A percentile compares a stretch with the other conserved stretches of the same genome.
Conservation (phyloP, 345 rosid species). For the Ailanthus altissimus region DNA sequence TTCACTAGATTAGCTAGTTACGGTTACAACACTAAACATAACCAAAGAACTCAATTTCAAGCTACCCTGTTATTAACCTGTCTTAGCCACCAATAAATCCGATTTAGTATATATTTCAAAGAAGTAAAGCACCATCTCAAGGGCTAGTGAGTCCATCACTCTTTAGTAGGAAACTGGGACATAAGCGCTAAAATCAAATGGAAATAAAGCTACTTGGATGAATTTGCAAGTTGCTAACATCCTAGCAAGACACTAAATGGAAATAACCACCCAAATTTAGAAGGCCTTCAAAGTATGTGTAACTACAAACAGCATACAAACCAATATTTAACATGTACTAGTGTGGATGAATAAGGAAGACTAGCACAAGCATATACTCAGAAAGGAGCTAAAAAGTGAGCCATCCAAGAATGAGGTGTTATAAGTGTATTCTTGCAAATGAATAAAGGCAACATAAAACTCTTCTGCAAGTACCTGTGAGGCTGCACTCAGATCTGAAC, state of each 20-base stretch:
- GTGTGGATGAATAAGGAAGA: neutral
- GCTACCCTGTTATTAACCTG: too few relatives aligned
- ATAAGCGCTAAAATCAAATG: too few relatives aligned
- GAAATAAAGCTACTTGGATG: neutral
- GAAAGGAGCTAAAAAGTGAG: neutral
- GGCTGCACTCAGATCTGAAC: constrained; percentile 95
- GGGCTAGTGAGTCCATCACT: neutral
- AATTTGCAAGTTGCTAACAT: neutral
- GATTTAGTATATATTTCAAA: too few relatives aligned
- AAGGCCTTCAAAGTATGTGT: neutral
- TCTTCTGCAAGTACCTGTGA: constrained; percentile 64
- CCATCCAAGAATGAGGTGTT: neutral
- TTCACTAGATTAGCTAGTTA: too few relatives aligned
- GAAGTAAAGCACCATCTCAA: neutral
- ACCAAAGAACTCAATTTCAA: too few relatives aligned
- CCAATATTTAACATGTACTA: neutral
- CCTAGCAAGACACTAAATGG: neutral
- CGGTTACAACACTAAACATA: too few relatives aligned
- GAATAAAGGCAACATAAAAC: neutral
- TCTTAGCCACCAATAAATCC: too few relatives aligned
- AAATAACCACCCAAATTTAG: neutral
- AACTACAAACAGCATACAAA: neutral
- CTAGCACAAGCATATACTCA: neutral
- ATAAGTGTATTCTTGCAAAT: neutral
- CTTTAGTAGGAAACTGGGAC: neutral